Percentiles rank a stretch among this genome's conserved stretches.
These are phyloP conservation scores for Syncephalastrum contaminatum DNA, from an alignment of 371 early-diverging fungal genomes.

Conservation along the genomic window DNA sequence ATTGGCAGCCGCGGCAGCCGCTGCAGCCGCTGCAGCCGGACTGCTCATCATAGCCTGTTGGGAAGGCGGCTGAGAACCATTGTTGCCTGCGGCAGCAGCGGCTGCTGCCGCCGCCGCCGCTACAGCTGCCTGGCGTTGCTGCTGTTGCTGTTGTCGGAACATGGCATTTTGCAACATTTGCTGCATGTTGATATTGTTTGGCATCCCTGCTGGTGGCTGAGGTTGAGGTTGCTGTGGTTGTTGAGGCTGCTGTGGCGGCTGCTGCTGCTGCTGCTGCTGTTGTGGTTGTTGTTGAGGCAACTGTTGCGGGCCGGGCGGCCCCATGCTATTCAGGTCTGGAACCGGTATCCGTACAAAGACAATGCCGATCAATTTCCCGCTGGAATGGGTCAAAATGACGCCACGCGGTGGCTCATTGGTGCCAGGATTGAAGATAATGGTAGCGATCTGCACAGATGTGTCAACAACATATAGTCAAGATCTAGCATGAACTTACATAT, in stretches of 20 bases:
- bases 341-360: conserved; percentile 50
- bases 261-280: conserved; percentile 27
- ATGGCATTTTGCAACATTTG: conserved; percentile 8
- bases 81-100: conserved; percentile 6
- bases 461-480: background rate
- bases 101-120: background rate
- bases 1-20: background rate
- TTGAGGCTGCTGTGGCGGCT: conserved; percentile 15
- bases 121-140: conserved; percentile 17
- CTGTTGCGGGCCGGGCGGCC: conserved; percentile 6
- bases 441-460: conserved; percentile 33
- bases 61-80: background rate
- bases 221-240: conserved; percentile 7
- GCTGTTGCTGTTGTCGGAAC: conserved; percentile 16
- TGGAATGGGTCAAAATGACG: conserved; percentile 45
- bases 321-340: conserved; percentile 39
- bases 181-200: conserved; percentile 1
- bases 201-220: background rate
- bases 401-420: conserved; percentile 41
- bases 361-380: conserved; percentile 49
- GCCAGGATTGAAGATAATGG: conserved; percentile 35
- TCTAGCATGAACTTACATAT: conserved; percentile 32
- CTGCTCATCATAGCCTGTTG: conserved; percentile 8
- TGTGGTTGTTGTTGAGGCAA: conserved; percentile 5
- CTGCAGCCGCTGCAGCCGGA: background rate